Percentiles rank a stretch among this genome's conserved stretches.
Evolutionary conservation across 805 yeast genomes (phyloP).

Genomic region (Kodamaea sagamina): DNA sequence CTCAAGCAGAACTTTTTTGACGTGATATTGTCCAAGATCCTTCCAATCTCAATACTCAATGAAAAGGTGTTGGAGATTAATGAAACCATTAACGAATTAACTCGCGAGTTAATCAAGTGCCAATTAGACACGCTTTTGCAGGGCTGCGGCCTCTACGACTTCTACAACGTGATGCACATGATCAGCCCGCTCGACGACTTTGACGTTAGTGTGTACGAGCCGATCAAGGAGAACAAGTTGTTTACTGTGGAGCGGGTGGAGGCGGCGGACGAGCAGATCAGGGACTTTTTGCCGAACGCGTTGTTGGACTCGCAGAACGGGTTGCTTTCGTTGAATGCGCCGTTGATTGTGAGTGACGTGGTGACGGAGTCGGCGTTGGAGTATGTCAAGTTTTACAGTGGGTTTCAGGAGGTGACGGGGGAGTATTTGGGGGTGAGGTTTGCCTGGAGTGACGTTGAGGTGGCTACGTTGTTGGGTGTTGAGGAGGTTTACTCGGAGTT

Average conservation of each 20-base stretch:
- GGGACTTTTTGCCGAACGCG: constrained; percentile 58
- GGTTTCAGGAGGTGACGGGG: constrained; percentile 36
- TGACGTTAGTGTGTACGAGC: constrained; percentile 63
- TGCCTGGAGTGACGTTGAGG: constrained; percentile 58
- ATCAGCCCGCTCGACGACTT: constrained; percentile 66
- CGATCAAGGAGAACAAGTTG: constrained; percentile 61
- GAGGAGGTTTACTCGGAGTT: constrained; percentile 38
- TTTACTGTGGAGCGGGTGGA: constrained; percentile 48
- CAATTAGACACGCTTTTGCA: constrained; percentile 52
- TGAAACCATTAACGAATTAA: constrained; percentile 34
- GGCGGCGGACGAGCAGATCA: constrained; percentile 47
- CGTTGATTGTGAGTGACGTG: constrained; percentile 58
- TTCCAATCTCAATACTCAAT: constrained; percentile 45
- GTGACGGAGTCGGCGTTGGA: constrained; percentile 49
- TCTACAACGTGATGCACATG: constrained; percentile 66
- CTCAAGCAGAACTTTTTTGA: constrained; percentile 63
- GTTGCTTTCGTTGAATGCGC: constrained; percentile 62
- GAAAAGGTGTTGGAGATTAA: constrained; percentile 38
- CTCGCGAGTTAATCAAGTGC: constrained; percentile 41
- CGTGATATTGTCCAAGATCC: constrained; percentile 53
- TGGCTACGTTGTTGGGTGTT: constrained; percentile 73
- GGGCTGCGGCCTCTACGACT: constrained; percentile 57
- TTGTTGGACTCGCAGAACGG: constrained; percentile 60
- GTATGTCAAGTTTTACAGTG: constrained; percentile 50
- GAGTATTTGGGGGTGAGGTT: constrained; percentile 42